Conservation (phyloP, 2,329 filamentous ascomycete species). For the Nannizzia gypsea region DNA sequence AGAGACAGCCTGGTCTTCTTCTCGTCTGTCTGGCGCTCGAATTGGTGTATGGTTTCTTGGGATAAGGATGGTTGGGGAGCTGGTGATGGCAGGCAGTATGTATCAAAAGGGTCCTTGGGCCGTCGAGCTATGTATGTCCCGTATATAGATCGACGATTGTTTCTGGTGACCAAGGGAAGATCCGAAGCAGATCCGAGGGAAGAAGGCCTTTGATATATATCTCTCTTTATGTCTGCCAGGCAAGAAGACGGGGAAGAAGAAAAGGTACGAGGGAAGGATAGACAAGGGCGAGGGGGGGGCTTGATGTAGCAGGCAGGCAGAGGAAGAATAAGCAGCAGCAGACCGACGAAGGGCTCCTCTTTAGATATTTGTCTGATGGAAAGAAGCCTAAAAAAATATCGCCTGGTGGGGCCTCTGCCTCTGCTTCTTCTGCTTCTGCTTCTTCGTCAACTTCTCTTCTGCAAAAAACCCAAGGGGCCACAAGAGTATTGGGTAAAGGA, state of each 20-base stretch:
- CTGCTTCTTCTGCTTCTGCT: too few species aligned
- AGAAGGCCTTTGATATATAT: neutral
- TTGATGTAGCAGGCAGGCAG: too few species aligned
- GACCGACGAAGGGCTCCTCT: neutral
- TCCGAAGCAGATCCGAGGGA: neutral
- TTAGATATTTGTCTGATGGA: constrained; percentile 3
- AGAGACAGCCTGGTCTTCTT: neutral
- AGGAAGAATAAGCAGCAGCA: too few species aligned
- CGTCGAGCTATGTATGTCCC: neutral
- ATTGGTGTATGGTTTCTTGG: too few species aligned
- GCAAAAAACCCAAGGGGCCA: constrained; percentile 2
- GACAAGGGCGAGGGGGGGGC: neutral
- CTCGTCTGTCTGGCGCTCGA: too few species aligned
- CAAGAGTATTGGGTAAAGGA: neutral
- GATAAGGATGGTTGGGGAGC: too few species aligned
- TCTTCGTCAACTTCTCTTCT: neutral
- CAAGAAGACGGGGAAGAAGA: neutral
- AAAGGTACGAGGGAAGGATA: neutral
- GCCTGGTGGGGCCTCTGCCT: neutral
- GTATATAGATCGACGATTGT: neutral
- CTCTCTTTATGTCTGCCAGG: neutral
- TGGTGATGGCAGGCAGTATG: too few species aligned
- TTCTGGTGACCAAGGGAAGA: neutral
- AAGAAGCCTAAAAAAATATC: neutral
- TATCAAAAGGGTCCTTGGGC: neutral